Conservation (phyloP, 139 green algal species). For the Chlorella sp. region DNA sequence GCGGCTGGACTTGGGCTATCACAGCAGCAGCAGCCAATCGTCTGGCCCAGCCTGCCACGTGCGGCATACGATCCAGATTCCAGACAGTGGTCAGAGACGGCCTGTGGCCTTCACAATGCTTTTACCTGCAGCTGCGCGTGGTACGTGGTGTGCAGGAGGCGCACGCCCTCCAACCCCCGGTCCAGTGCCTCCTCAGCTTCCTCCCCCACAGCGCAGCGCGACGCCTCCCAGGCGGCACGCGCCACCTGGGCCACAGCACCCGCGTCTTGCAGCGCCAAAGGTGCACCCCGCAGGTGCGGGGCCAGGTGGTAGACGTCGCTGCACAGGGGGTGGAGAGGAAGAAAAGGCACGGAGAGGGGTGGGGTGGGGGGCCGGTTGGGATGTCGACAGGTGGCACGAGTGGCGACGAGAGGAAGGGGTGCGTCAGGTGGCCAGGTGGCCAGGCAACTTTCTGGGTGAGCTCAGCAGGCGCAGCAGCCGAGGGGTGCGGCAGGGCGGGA, state of each 20-base stretch:
- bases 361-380: too few relatives aligned
- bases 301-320: not conserved
- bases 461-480: not conserved
- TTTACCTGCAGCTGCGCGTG: conserved; percentile 6
- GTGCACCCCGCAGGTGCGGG: not conserved
- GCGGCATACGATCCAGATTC: too few relatives aligned
- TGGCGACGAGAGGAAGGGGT: not conserved
- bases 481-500: too few relatives aligned
- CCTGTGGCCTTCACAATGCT: too few relatives aligned
- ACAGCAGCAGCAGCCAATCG: too few relatives aligned
- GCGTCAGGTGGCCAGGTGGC: too few relatives aligned
- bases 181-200: conserved; percentile 22
- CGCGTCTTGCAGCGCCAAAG: not conserved
- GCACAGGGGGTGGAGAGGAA: not conserved
- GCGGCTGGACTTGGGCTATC: too few relatives aligned
- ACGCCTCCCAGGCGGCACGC: not conserved
- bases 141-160: conserved; percentile 40
- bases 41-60: too few relatives aligned
- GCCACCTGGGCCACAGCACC: not conserved
- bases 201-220: not conserved
- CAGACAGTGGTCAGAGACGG: too few relatives aligned
- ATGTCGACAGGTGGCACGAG: not conserved
- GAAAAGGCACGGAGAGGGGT: not conserved
- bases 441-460: too few relatives aligned
- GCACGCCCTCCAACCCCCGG: conserved; percentile 30